Percentiles rank a stretch among this genome's conserved stretches.
phyloP scores from a whole-genome alignment of 2,329 filamentous ascomycete genomes.

The Stylonectria norvegica region DNA sequence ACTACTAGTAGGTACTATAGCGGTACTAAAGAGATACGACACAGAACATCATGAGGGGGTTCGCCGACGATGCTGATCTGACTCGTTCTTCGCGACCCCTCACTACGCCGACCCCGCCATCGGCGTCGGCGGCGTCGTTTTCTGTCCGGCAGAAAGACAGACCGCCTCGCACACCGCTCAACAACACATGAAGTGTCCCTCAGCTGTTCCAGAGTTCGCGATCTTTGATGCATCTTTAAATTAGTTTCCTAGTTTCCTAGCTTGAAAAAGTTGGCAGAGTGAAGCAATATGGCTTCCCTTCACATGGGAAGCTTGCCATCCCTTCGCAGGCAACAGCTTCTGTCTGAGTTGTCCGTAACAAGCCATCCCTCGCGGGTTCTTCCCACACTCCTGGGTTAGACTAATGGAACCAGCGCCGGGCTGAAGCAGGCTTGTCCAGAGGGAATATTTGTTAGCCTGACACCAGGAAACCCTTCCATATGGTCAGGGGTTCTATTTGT shows the following conservation, averaged over 20 bases:
- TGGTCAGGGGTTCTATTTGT: constrained; percentile 95
- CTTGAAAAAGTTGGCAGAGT: background rate
- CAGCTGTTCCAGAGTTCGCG: background rate
- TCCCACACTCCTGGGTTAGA: constrained; percentile 4
- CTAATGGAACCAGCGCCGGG: constrained; percentile 58
- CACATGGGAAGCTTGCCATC: constrained; percentile 49
- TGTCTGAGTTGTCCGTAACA: constrained; percentile 72
- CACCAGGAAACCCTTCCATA: constrained; percentile 72
- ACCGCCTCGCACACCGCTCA: constrained; percentile 30
- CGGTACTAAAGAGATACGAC: constrained; percentile 11
- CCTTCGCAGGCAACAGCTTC: constrained; percentile 69
- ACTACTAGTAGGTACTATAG: no score
- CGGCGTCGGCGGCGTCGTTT: constrained; percentile 5
- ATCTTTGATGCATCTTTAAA: background rate
- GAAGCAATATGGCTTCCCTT: constrained; percentile 40
- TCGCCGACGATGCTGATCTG: no score
- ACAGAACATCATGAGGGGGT: no score
- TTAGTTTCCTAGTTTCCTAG: background rate
- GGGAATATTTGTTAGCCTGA: constrained; percentile 82
- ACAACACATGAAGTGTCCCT: background rate
- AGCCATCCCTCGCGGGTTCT: constrained; percentile 3
- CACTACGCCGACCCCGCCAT: constrained; percentile 24
- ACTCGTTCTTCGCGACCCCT: constrained; percentile 14
- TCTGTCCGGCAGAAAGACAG: constrained; percentile 27
- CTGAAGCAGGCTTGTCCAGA: constrained; percentile 79